Conservation (phyloP, 306 rosid species). For the Castanopsis chinensis region DNA sequence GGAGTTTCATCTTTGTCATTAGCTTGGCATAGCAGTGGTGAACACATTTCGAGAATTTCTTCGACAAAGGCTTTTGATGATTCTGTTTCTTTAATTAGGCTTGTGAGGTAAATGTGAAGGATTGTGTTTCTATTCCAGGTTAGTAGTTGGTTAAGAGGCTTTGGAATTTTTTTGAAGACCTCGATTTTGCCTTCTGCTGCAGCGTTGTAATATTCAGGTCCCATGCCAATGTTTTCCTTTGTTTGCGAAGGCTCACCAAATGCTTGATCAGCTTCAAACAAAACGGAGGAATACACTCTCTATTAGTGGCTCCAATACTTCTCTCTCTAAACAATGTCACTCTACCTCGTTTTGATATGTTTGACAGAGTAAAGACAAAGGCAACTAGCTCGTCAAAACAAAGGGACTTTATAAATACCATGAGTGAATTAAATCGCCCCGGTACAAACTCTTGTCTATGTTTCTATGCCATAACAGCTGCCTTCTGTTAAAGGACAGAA, state of each 20-base stretch:
- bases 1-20: not conserved
- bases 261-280: not conserved
- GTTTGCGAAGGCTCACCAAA: not conserved
- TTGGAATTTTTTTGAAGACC: not conserved
- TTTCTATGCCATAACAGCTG: no score
- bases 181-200: not conserved
- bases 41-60: no score
- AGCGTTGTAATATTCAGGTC: not conserved
- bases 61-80: no score
- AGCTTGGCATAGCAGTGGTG: not conserved
- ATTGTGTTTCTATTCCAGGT: not conserved
- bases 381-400: no score
- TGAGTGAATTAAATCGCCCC: no score
- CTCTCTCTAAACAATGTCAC: no score
- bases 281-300: not conserved
- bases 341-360: no score
- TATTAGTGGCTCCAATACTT: not conserved
- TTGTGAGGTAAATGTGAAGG: not conserved
- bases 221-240: not conserved
- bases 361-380: no score
- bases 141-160: not conserved
- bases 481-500: no score
- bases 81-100: rapidly evolving
- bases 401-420: no score
- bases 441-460: no score